A percentile compares a stretch with the other conserved stretches of the same genome.
Conservation (phyloP, 768 basidiomycete species). For the Termitomyces sp. region DNA sequence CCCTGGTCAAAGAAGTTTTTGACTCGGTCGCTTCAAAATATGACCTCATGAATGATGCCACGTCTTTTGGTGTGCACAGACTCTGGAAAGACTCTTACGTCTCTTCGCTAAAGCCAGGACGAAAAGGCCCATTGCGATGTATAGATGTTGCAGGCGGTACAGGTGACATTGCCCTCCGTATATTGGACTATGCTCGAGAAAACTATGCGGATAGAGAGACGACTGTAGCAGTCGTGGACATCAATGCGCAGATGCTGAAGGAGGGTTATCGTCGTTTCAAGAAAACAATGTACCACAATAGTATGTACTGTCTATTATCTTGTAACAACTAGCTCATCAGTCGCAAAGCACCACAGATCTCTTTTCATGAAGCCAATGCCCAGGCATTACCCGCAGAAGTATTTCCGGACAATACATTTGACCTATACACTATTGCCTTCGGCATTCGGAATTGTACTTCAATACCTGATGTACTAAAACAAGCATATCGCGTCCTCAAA, state of each 20-base stretch:
- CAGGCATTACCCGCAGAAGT: slow-evolving; percentile 62
- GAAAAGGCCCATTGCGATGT: slow-evolving; percentile 68
- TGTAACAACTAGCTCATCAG: not conserved
- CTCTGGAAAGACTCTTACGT: slow-evolving; percentile 96
- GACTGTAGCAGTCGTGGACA: slow-evolving; percentile 85
- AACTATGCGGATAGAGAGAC: slow-evolving; percentile 88
- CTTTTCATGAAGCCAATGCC: slow-evolving; percentile 91
- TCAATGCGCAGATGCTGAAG: slow-evolving; percentile 92
- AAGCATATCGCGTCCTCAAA: slow-evolving; percentile 91
- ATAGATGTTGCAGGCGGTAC: slow-evolving; percentile 98
- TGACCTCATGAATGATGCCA: slow-evolving; percentile 99
- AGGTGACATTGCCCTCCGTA: slow-evolving; percentile 92
- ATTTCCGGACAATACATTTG: slow-evolving; percentile 81
- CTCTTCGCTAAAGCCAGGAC: slow-evolving; percentile 66
- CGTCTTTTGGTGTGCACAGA: slow-evolving; percentile 92
- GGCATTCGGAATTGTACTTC: slow-evolving; percentile 98
- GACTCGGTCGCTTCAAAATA: slow-evolving; percentile 93
- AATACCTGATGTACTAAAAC: slow-evolving; percentile 77
- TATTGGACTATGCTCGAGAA: slow-evolving; percentile 87
- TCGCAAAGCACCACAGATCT: slow-evolving; percentile 77
- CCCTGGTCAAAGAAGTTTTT: slow-evolving; percentile 89
- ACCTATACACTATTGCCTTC: slow-evolving; percentile 98
- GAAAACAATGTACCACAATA: slow-evolving; percentile 97
- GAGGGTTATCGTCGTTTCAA: slow-evolving; percentile 89
- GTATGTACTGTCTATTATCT: slow-evolving; percentile 38